phyloP scores from a whole-genome alignment of 208 protist species.

The Acanthamoeba lenticulata region DNA sequence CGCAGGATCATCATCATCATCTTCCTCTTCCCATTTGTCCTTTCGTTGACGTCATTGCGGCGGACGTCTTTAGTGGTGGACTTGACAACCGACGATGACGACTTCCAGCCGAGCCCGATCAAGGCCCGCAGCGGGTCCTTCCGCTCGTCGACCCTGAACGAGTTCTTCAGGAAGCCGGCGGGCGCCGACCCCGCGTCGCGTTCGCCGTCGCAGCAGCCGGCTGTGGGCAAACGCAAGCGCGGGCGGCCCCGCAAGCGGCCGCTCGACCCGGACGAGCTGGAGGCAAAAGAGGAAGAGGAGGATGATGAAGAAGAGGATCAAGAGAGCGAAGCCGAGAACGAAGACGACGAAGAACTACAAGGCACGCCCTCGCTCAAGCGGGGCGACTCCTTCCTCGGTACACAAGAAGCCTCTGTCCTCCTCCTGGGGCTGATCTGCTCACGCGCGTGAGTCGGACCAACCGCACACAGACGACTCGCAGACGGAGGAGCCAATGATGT shows the following conservation, averaged over 20 bases:
- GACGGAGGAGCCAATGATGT: slow-evolving; percentile 1
- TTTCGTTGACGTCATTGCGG: not conserved
- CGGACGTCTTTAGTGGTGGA: not conserved
- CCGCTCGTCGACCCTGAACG: not conserved
- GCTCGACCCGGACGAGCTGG: too few species aligned
- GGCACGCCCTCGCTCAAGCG: not conserved
- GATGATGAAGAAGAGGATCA: not conserved
- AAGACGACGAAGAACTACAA: not conserved
- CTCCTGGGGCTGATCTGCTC: not conserved
- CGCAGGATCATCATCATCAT: too few species aligned
- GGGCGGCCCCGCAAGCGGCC: not conserved
- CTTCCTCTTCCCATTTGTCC: not conserved
- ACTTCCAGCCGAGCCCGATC: not conserved
- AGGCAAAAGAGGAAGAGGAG: not conserved
- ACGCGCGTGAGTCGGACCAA: not conserved
- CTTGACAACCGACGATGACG: not conserved
- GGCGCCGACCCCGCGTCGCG: not conserved
- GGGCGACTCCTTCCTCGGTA: not conserved
- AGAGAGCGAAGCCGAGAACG: not conserved
- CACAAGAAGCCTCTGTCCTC: not conserved
- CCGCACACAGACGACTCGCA: slow-evolving; percentile 50
- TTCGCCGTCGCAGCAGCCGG: too few species aligned
- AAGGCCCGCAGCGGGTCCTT: not conserved
- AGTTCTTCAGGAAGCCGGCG: too few species aligned
- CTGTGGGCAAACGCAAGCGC: not conserved